phyloP scores from a whole-genome alignment of 345 rosid species.

The Eucalyptus dawsonii region DNA sequence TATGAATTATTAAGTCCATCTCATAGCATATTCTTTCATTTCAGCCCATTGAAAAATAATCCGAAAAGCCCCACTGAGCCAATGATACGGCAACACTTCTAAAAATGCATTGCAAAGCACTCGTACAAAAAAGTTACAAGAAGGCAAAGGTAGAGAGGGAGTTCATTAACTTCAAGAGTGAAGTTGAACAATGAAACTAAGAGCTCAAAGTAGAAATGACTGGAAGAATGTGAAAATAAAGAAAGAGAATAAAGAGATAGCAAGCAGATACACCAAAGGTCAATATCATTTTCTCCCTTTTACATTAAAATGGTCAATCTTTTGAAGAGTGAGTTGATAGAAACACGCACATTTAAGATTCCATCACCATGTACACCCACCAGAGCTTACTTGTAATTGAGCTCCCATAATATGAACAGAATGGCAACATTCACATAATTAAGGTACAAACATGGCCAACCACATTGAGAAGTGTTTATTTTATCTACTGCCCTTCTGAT shows the following conservation, averaged over 20 bases:
- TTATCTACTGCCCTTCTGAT: neutral
- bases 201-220: no score
- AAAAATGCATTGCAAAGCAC: no score
- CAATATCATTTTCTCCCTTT: neutral
- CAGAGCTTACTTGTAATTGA: neutral
- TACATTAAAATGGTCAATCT: neutral
- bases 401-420: neutral
- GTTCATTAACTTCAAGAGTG: no score
- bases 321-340: neutral
- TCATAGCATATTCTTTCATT: neutral
- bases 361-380: neutral
- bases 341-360: neutral
- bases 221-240: no score
- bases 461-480: neutral
- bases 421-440: neutral
- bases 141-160: no score
- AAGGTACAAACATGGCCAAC: neutral
- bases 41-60: neutral
- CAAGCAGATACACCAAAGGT: no score
- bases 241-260: no score
- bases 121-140: no score
- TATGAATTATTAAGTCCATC: neutral
- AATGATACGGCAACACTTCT: no score
- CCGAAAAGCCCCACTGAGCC: neutral
- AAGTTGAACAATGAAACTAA: no score